Evolutionary conservation across 2,329 filamentous ascomycete genomes (phyloP), one percentile per base, ranked within the genome.

Genomic region (Thelonectria rubi): DNA sequence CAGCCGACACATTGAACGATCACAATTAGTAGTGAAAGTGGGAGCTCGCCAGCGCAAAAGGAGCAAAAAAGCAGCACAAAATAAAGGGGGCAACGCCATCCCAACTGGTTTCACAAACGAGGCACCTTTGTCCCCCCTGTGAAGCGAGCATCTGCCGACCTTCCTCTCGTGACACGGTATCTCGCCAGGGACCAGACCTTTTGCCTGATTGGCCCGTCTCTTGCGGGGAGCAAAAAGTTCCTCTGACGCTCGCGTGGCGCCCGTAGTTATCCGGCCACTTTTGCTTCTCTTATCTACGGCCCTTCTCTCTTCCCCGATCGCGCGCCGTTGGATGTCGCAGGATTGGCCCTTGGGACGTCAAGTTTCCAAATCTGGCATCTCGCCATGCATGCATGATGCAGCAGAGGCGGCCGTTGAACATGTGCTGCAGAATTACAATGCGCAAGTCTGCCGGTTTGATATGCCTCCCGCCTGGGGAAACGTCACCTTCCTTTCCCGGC

Each of bases 161-260:
- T 20, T 7, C 39, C 17, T 15, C 39, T 42, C 39, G 15, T 17
- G 39, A 20, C 39, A 20, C n/a, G 39, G 4, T 42, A 42, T 42
- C 39, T 20, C 17, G n/a, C 39, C 39, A 20, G 15, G 39, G n/a
- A 42, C 26, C 5, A 42, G n/a, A 3, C n/a, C 15, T 17, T 15
- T 2, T 20, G 11, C 7, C 15, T 42, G 39, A 42, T 42, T 42
- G 39, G 39, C 15, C n/a, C 9, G 17, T 17, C 14, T n/a, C 43
- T 21, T 46, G 43, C 43, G 43, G 43, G 43, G 43, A 26, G 18
- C 43, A 46, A 46, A 46, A 46, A 46, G 43, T 46, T 24, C 43
- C 43, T 18, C 26, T 30, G 26, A 8, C 5, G 21, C 5, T 5
- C 26, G 10, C 8, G 15, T 21, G 18, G 43, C 20, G 43, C 43